These are phyloP conservation scores for Rossbeevera mucosa DNA, from an alignment of 768 basidiomycete genomes.

Conservation along the genomic window DNA sequence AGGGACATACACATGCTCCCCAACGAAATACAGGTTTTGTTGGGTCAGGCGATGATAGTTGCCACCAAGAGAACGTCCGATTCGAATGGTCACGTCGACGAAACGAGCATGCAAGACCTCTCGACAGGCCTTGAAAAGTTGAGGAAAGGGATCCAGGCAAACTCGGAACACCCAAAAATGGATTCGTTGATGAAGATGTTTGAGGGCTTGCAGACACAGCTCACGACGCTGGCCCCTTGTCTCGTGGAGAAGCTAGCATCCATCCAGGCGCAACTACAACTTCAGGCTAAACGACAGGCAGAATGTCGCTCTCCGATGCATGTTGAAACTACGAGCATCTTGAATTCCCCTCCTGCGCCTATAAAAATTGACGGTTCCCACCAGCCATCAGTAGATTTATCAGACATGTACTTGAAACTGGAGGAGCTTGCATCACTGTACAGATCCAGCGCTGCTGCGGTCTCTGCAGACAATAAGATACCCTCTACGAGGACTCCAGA, in stretches of 20 bases:
- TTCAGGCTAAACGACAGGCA: constrained; percentile 10
- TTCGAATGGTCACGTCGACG: background rate
- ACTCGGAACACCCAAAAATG: constrained; percentile 9
- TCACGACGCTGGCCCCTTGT: constrained; percentile 36
- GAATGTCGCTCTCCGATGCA: background rate
- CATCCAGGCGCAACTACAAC: constrained; percentile 22
- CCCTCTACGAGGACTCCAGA: constrained; percentile 3
- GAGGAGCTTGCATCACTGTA: constrained; percentile 33
- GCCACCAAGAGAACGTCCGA: constrained; percentile 3
- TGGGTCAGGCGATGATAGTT: constrained; percentile 8
- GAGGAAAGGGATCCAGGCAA: constrained; percentile 11
- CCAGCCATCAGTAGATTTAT: constrained; percentile 15
- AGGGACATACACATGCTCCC: constrained; percentile 29
- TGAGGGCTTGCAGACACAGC: constrained; percentile 36
- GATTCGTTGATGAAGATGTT: constrained; percentile 31
- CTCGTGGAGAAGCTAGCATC: constrained; percentile 32
- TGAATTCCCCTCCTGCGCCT: constrained; percentile 13
- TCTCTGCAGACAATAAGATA: background rate
- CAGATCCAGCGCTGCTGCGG: background rate
- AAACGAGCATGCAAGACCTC: constrained; percentile 5
- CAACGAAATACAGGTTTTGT: constrained; percentile 19
- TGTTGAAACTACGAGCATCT: constrained; percentile 6
- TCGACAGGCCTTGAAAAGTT: constrained; percentile 15
- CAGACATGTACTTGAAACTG: constrained; percentile 35
- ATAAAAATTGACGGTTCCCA: background rate